A percentile compares a stretch with the other conserved stretches of the same genome.
phyloP scores from a whole-genome alignment of 2,329 filamentous ascomycete genomes.

The Xylaria sp. region DNA sequence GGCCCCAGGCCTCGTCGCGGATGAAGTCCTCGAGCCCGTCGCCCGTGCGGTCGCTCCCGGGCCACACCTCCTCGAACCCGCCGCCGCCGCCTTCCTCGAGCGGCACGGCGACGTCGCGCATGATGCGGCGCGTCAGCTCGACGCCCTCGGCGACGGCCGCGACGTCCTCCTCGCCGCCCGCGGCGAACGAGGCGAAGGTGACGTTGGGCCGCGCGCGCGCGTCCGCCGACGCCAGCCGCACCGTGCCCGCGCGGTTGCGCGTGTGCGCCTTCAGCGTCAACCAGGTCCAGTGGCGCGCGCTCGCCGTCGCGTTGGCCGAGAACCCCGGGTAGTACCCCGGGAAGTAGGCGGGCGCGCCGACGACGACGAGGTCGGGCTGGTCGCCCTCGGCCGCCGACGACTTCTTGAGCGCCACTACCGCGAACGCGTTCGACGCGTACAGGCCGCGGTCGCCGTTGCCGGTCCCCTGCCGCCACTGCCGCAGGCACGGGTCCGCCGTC shows the following conservation, averaged over 20 bases:
- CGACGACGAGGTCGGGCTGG: conserved; percentile 40
- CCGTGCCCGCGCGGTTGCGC: conserved; percentile 61
- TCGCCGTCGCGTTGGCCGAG: conserved; percentile 37
- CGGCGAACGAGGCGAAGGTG: conserved; percentile 61
- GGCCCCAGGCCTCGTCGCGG: conserved; percentile 34
- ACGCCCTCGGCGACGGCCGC: conserved; percentile 61
- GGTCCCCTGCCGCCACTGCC: conserved; percentile 24
- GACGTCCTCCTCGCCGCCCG: conserved; percentile 50
- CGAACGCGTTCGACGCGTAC: conserved; percentile 41
- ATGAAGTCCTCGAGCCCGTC: conserved; percentile 32
- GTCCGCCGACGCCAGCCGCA: conserved; percentile 62
- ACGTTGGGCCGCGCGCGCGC: conserved; percentile 67
- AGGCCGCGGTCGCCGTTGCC: conserved; percentile 29
- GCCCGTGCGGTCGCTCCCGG: conserved; percentile 20
- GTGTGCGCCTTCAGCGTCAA: conserved; percentile 59
- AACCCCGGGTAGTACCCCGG: conserved; percentile 44
- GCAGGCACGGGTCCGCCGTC: conserved; percentile 40
- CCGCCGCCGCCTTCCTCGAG: conserved; percentile 46
- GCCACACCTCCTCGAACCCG: conserved; percentile 30
- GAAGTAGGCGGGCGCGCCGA: conserved; percentile 44
- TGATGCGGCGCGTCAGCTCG: conserved; percentile 51
- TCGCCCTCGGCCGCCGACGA: conserved; percentile 33
- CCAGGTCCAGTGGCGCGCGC: conserved; percentile 48
- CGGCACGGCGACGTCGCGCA: conserved; percentile 45
- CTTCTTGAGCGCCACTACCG: conserved; percentile 35